Percentiles rank a stretch among this genome's conserved stretches.
Conservation (phyloP, 352 stramenopile genomes). For the Phytophthora boehmeriae region DNA sequence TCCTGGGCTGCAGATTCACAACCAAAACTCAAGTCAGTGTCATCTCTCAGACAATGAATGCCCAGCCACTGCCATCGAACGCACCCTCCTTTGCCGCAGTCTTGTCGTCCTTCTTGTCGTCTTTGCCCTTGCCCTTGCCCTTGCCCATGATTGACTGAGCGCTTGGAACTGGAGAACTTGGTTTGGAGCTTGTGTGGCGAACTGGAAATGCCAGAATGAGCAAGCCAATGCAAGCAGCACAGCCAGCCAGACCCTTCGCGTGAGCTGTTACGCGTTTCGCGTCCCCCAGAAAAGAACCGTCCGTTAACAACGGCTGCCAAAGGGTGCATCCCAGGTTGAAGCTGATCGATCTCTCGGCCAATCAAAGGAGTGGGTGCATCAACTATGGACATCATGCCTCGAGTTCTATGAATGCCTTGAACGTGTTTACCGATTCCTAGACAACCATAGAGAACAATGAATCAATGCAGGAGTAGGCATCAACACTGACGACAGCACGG, state of each 20-base stretch:
- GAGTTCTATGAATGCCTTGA: too few species aligned
- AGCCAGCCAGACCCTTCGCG: too few species aligned
- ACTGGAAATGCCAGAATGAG: slow-evolving; percentile 28
- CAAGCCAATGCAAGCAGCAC: background rate
- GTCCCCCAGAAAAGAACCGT: background rate
- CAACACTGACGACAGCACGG: background rate
- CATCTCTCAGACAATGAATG: background rate
- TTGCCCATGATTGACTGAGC: slow-evolving; percentile 29
- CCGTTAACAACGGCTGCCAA: background rate
- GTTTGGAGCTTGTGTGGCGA: slow-evolving; percentile 13
- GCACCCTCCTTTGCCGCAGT: slow-evolving; percentile 45
- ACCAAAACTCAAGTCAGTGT: slow-evolving; percentile 1
- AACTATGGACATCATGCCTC: too few species aligned
- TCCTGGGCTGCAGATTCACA: slow-evolving; percentile 28
- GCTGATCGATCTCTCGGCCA: slow-evolving; percentile 2
- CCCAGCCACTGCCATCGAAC: background rate
- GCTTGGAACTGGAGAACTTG: slow-evolving; percentile 11
- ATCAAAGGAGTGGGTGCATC: background rate
- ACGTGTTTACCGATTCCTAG: too few species aligned
- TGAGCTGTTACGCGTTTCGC: background rate
- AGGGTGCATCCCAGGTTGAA: slow-evolving; percentile 16
- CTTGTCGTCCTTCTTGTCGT: slow-evolving; percentile 43
- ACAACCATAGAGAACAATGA: too few species aligned
- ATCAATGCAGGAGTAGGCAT: background rate
- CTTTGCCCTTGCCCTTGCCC: slow-evolving; percentile 34